Base-by-base conservation (phyloP, 108 stramenopile species). In the Pseudonitzschia pungens region DNA sequence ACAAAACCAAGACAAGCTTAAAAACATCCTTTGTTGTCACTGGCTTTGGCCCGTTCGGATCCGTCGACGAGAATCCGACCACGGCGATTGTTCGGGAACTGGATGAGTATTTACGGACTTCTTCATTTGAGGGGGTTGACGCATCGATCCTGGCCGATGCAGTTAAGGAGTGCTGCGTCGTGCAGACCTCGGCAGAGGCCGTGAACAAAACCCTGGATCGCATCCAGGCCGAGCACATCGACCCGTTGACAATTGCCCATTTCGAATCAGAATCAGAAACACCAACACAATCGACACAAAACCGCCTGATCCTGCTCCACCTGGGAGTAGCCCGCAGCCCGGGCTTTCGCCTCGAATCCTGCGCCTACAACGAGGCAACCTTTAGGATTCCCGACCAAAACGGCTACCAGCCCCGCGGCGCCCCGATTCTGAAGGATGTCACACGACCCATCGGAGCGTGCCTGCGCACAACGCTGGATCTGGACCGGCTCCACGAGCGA, bases 291-390 rank as follows among this genome's bases (percentile, higher is more conserved):
- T n/a, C n/a, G n/a, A n/a, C n/a, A n/a, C n/a, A n/a, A n/a, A n/a
- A n/a, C n/a, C n/a, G n/a, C n/a, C n/a, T n/a, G n/a, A n/a, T n/a
- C n/a, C 66, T 88, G 14, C 69, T 95, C 36, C 94, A 95, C 82
- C 57, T 95, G 48, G 94, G 94, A 4, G 94, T 95, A 51, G 87
- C 91, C 54, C 78, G 80, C 70, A 71, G 32, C 1, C 83, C 83
- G 22, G 81, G 41, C 18, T 91, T 89, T 77, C 87, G 91, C 52
- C 62, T 98, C 56, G 97, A 97, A 78, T 48, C 84, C 71, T 89
- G 82, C 72, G 97, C 97, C 21, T 96, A 94, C 81, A 98, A 98
- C 71, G 91, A 96, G 71, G 96, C 96, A 22, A 86, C 84, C 10
- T 98, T 98, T 78, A 91, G 96, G 21, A 84, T 90, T 27, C 93